Base-by-base conservation (phyloP, 805 yeast genomes). In the Kuraishia capsulata region DNA sequence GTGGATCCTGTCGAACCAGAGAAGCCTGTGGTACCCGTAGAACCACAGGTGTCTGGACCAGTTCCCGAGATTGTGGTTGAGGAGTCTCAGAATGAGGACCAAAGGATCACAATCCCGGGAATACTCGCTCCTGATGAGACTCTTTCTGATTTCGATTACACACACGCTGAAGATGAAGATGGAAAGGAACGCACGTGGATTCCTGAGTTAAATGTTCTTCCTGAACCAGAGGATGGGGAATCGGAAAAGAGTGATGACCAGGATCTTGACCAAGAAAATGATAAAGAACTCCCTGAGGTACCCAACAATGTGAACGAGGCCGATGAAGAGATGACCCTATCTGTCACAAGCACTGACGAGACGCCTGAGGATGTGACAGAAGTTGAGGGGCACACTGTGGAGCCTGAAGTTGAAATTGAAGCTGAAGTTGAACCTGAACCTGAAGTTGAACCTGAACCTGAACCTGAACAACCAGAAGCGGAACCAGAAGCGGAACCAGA, bases 371-470 rank as follows among this genome's bases (percentile, higher is more conserved):
- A 46, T 4, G 38, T 16, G 8, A 10, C 33, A 18, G 13, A 8
- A 4, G 33, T 8, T 9, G 21, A 14, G 9, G 33, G 5, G 18
- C 9, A 9, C 5, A n/a, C 18, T 6, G 33, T 41, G 31, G 41
- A 37, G 20, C 37, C 43, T n/a, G 41, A 41, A 30, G 45, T 19
- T 3, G 43, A 44, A 11, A 41, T 46, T 30, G 46, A 39, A 24
- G 44, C 41, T 30, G 36, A 42, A 16, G 47, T 39, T 19, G 51
- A 45, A 32, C 48, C 30, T 13, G 53, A 44, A 18, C 49, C 49
- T 35, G 48, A 43, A 33, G 32, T 17, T n/a, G 42, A 39, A 20
- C 34, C 37, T 6, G 44, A 40, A 37, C 36, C 52, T 14, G 33
- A 32, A 20, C 26, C 26, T 8, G 26, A 23, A 11, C 8, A 8